phyloP scores from a whole-genome alignment of 2,329 filamentous ascomycete genomes.

The Lachnum nothofagi region DNA sequence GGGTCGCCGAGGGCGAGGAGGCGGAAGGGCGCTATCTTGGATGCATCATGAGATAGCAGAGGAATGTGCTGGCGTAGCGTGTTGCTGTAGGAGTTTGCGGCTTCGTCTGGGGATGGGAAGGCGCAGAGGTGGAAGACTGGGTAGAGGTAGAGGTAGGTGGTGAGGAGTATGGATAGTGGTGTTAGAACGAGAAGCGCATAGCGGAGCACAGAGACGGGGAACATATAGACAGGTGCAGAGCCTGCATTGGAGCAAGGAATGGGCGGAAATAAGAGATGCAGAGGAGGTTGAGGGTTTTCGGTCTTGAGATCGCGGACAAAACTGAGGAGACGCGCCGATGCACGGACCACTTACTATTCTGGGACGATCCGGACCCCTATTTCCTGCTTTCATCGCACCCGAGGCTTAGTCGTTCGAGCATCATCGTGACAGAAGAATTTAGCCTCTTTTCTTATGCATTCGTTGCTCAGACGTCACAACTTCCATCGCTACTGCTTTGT shows the following conservation, averaged over 20 bases:
- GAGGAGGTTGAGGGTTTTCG: not conserved
- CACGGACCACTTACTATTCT: not conserved
- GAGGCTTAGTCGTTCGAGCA: no score
- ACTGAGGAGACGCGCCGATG: not conserved
- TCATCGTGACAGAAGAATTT: no score
- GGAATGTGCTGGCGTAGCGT: conserved; percentile 24
- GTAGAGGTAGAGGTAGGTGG: conserved; percentile 81
- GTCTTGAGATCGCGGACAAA: not conserved
- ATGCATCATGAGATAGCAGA: conserved; percentile 24
- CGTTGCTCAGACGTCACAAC: no score
- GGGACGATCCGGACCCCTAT: not conserved
- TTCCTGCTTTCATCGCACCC: no score
- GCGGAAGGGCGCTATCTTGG: conserved; percentile 65
- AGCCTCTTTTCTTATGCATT: no score
- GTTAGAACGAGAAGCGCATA: conserved; percentile 44
- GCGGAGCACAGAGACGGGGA: conserved; percentile 29
- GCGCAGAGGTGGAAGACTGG: conserved; percentile 74
- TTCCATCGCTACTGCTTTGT: no score
- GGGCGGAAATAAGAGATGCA: not conserved
- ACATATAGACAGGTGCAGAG: conserved; percentile 32
- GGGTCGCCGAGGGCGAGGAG: conserved; percentile 86
- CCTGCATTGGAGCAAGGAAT: conserved; percentile 19
- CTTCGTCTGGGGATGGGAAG: conserved; percentile 54
- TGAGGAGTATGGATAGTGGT: conserved; percentile 64
- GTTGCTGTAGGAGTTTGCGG: conserved; percentile 23